Base-by-base conservation (phyloP, 768 basidiomycete genomes). In the Hygrophorus pudorinus region DNA sequence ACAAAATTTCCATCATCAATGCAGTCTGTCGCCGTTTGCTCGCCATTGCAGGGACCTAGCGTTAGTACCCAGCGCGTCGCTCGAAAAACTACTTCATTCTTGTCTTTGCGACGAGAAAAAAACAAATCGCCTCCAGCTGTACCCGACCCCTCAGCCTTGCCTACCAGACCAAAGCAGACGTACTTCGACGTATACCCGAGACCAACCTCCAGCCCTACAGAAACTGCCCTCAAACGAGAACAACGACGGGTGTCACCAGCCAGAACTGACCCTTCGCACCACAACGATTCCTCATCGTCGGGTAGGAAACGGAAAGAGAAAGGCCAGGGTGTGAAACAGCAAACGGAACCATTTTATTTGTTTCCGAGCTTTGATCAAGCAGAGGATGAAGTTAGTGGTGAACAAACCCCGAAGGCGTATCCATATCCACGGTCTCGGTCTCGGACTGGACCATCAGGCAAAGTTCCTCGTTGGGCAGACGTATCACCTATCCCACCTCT, bases 391-490 rank as follows among this genome's bases (percentile, higher is more conserved):
- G 31, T 48, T 11, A n/a, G 32, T 31, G 24, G 9, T 14, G 11
- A 33, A 21, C 49, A 54, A 29, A 31, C 53, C 30, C 50, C 58
- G 12, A 53, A 57, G 29, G 56, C 63, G 16, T 60, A 52, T 20
- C 59, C 60, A 28, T 64, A 68, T 48, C 46, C 67, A 32, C 72
- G 79, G 32, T 61, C 68, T 13, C 71, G 78, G 30, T 78, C 78
- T 21, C 69, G 70, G 41, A 78, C 78, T 9, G 78, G 79, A 6
- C 78, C 78, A 20, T 79, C 79, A 9, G 61, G 61, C 4, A 64
- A 59, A 46, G 24, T 24, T 24, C 59, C 65, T 20, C 65, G 63
- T 49, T 73, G 74, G 70, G 60, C 43, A 16, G 43, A 68, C 13
- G 29, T 55, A 28, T 53, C 68, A 41, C 53, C 70, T 41, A 64